Conservation (phyloP, 2,329 filamentous ascomycete genomes). For the Microsporum ferrugineum region DNA sequence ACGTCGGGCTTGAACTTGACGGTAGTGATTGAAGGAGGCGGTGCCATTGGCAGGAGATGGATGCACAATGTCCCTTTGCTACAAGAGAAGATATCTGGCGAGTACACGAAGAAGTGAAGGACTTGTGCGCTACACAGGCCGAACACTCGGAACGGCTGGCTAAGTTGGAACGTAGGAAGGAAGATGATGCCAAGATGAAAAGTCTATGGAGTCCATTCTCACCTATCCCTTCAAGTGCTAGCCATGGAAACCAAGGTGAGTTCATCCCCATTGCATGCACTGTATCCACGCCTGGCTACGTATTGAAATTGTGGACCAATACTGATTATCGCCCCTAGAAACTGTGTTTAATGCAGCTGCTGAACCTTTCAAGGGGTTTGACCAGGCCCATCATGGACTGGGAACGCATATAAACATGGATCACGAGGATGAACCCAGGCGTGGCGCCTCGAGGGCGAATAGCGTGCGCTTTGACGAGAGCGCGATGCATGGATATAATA, state of each 20-base stretch:
- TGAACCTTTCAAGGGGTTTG: slow-evolving; percentile 81
- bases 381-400: slow-evolving; percentile 68
- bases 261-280: slow-evolving; percentile 6
- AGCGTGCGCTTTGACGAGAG: slow-evolving; percentile 97
- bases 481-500: slow-evolving; percentile 82
- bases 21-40: background rate
- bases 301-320: background rate
- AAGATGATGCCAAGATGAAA: slow-evolving; percentile 56
- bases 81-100: slow-evolving; percentile 56
- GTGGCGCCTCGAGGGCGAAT: slow-evolving; percentile 83
- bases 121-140: slow-evolving; percentile 48
- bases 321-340: slow-evolving; percentile 39
- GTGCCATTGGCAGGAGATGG: slow-evolving; percentile 35
- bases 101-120: slow-evolving; percentile 50
- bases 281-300: background rate
- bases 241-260: slow-evolving; percentile 67
- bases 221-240: slow-evolving; percentile 75
- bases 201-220: slow-evolving; percentile 79
- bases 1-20: background rate
- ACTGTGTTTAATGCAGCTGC: slow-evolving; percentile 66
- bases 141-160: slow-evolving; percentile 52
- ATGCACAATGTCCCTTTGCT: slow-evolving; percentile 53
- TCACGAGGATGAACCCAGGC: slow-evolving; percentile 71
- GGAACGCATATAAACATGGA: slow-evolving; percentile 75
- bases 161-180: slow-evolving; percentile 49